Evolutionary conservation across 2,329 filamentous ascomycete genomes (phyloP).

Genomic region (Epichloe hybrida): DNA sequence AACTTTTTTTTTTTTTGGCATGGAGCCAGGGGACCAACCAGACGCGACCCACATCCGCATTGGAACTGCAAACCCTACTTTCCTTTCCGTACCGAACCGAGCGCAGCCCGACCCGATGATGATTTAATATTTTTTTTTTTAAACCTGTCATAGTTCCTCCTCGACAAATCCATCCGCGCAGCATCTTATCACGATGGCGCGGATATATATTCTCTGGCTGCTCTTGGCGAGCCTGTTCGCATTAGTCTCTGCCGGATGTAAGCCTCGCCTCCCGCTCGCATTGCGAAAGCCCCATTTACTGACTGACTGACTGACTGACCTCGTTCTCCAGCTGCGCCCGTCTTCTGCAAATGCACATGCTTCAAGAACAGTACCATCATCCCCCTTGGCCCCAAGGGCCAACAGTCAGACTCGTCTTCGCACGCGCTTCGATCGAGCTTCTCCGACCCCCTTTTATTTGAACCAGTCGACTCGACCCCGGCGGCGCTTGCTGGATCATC

Average conservation of each 20-base stretch:
- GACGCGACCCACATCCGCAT: background rate
- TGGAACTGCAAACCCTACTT: too few species aligned
- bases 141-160: background rate
- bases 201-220: conserved; percentile 23
- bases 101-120: too few species aligned
- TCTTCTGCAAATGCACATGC: conserved; percentile 59
- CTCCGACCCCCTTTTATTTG: conserved; percentile 9
- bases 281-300: conserved; percentile 5
- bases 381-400: conserved; percentile 31
- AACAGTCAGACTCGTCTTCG: conserved; percentile 18
- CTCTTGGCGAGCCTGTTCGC: conserved; percentile 23
- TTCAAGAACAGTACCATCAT: conserved; percentile 58
- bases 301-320: conserved; percentile 1
- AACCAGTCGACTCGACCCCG: conserved; percentile 9
- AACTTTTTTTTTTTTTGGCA: conserved; percentile 10
- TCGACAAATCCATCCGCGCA: background rate
- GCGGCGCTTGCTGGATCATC: background rate
- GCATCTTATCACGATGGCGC: conserved; percentile 21
- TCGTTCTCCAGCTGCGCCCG: conserved; percentile 36
- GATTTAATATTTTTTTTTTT: too few species aligned
- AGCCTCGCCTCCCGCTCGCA: conserved; percentile 9
- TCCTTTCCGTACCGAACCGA: too few species aligned
- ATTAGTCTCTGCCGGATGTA: conserved; percentile 29
- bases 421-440: conserved; percentile 10
- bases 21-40: conserved; percentile 12